Base-by-base conservation (phyloP, 345 rosid species). In the Dipteronia dyeriana region DNA sequence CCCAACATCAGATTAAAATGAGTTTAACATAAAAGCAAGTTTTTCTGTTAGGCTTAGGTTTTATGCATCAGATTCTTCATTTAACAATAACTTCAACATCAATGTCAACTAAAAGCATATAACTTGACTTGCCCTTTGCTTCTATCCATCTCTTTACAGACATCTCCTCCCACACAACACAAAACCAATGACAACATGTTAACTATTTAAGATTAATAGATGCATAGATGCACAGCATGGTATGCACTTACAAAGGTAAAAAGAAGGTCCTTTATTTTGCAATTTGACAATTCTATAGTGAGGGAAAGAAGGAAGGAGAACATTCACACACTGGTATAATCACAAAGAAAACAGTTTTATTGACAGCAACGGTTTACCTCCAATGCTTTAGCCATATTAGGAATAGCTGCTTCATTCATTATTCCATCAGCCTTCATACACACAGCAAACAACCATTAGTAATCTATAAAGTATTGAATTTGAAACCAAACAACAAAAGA, bases 381-480 rank as follows among this genome's bases (percentile, higher is more conserved):
- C 56, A 93, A 90, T 66, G 92, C 95, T 74, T 56, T 74, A 13
- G 89, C 86, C 20, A 91, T 90, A 20, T 79, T 80, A 64, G 91
- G 90, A 82, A 91, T 81, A 70, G 89, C 86, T 22, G 89, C 23
- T 80, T 93, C 97, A 64, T 75, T 93, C 88, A 93, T 85, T 19
- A 85, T 71, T 73, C 97, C 94, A 80, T 93, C 95, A 41, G 94
- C 97, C 94, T 92, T 80, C 84, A 82, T 17, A 79, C 63, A 64
- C 71, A 68, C 68, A 76, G 77, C 64, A 51, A 66, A 14, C 74
- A 66, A 65, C 34, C 38, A 56, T 47, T 56, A 29, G 66, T 53
- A 5, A 76, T 63, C 74, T 66, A 73, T 68, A 13, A 47, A 26
- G 11, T 22, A 75, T 38, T 51, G 31, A 11, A 1, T 73, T 16